Base-by-base conservation (phyloP, 805 yeast genomes). In the Nakazawaea populi region DNA sequence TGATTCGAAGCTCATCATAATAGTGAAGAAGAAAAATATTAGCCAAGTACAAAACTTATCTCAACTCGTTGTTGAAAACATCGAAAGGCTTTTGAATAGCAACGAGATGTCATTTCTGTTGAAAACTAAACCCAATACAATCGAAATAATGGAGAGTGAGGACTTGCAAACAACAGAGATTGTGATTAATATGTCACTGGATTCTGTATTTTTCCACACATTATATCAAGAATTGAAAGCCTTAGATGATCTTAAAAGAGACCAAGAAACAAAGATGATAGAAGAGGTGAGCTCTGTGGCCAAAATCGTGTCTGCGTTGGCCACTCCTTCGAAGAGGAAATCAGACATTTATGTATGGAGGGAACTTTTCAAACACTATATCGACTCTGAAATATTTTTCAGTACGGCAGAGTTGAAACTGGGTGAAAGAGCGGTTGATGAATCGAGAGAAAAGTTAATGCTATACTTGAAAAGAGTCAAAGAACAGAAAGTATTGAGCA, bases 311-410 rank as follows among this genome's bases (percentile, higher is more conserved):
- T 65, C 73, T 2, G 60, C 65, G 6, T 63, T 72, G 14, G 61
- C 77, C 0, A 59, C 67, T 11, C 80, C 83, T 0, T 65, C 67
- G 37, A 62, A 62, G 42, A 73, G 70, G 49, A 71, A 68, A 38
- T 66, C 74, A 1, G 92, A 86, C 59, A 67, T 85, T 65, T 82
- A 82, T 58, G 70, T 72, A 7, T 87, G 92, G 92, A 69, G 92
- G 52, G 80, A 82, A 58, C 72, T 86, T 8, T 85, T 86, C 66
- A 77, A 74, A 57, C 63, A 76, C 24, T 86, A 85, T 56, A 72
- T 85, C 29, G 91, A 85, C 55, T 74, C 80, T 28, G 86, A 85
- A 55, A 77, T 86, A 34, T 85, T 80, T 55, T 79, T 83, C 65
- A 76, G 74, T 46, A 70, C 73, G 41, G 71, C 76, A 54, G 85